Evolutionary conservation across 352 stramenopile genomes (phyloP).

Genomic region (Peronospora belbahrii): DNA sequence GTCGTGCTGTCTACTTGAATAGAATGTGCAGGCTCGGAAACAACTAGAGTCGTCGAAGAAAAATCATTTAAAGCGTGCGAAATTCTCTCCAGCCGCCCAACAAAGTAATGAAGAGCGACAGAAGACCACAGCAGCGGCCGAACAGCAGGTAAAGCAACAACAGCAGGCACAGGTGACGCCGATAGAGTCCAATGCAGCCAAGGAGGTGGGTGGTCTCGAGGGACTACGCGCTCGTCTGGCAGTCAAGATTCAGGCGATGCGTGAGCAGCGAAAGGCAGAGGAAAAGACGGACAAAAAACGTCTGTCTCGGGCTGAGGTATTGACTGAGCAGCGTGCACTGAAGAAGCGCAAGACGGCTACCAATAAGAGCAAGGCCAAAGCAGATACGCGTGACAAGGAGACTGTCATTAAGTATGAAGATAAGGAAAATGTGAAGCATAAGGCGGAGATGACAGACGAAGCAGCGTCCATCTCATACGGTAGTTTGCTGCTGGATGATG

Average conservation of each 20-base stretch:
- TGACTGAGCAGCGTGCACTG: constrained; percentile 22
- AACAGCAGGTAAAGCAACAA: constrained; percentile 43
- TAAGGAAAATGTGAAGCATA: constrained; percentile 10
- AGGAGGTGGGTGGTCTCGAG: constrained; percentile 37
- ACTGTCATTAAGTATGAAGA: constrained; percentile 7
- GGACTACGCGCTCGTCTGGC: constrained; percentile 59
- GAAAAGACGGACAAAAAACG: constrained; percentile 58
- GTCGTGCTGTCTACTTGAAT: background rate
- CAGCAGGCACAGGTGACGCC: constrained; percentile 28
- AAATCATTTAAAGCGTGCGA: constrained; percentile 50
- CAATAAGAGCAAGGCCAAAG: constrained; percentile 57
- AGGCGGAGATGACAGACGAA: constrained; percentile 11
- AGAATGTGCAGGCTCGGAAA: constrained; percentile 52
- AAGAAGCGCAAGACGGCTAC: constrained; percentile 32
- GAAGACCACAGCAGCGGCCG: constrained; percentile 35
- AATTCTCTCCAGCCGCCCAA: constrained; percentile 56
- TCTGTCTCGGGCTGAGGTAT: constrained; percentile 15
- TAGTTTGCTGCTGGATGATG: constrained; percentile 60
- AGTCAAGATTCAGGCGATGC: constrained; percentile 62
- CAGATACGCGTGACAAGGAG: constrained; percentile 37
- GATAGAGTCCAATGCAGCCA: constrained; percentile 30
- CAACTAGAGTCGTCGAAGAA: constrained; percentile 54
- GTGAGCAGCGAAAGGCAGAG: constrained; percentile 63
- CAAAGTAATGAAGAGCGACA: constrained; percentile 60
- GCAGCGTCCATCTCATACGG: constrained; percentile 60